phyloP scores from a whole-genome alignment of 257 asterid genomes.

The Cordia subcordata region DNA sequence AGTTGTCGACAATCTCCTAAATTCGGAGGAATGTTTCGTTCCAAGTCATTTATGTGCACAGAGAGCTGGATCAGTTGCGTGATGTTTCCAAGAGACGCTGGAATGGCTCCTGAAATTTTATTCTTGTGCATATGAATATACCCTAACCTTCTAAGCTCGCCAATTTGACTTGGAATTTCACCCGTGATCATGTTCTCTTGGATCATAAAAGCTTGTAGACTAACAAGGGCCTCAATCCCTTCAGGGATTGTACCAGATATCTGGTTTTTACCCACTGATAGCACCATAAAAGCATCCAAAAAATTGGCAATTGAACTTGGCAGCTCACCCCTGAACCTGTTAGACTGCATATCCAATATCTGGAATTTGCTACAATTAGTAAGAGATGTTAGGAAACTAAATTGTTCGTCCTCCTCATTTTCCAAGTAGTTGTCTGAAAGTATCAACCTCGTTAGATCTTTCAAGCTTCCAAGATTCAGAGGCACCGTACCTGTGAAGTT shows the following conservation, averaged over 20 bases:
- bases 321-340: neutral
- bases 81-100: constrained; percentile 6
- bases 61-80: neutral
- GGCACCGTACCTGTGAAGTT: constrained; percentile 1
- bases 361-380: constrained; percentile 4
- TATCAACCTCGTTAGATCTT: neutral
- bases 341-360: neutral
- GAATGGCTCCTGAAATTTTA: constrained; percentile 1
- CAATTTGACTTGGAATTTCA: constrained; percentile 2
- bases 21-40: neutral
- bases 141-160: neutral
- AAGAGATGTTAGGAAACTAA: constrained; percentile 4
- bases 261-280: neutral
- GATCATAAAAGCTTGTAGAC: neutral
- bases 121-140: neutral
- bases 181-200: constrained; percentile 2
- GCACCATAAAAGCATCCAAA: neutral
- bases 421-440: neutral
- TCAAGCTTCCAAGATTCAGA: constrained; percentile 5
- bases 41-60: neutral
- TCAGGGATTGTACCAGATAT: constrained; percentile 5
- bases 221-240: neutral
- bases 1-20: neutral
- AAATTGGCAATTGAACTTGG: constrained; percentile 9
- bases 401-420: neutral